A percentile compares a stretch with the other conserved stretches of the same genome.
Evolutionary conservation across 2,329 filamentous ascomycete species (phyloP).

Genomic region (Colletotrichum cordylinicola): DNA sequence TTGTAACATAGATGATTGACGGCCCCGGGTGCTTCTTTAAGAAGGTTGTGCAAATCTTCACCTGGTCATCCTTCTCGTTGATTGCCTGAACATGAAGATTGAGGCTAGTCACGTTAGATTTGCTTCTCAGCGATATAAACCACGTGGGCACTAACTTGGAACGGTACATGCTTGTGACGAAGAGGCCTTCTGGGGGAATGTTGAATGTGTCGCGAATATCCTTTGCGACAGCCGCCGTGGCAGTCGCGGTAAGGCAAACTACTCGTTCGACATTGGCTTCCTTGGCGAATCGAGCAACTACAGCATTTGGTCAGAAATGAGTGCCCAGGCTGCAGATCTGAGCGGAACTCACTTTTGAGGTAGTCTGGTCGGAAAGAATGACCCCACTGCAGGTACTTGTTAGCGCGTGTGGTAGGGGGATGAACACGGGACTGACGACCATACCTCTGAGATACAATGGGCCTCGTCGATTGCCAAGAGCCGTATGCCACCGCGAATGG

Average conservation of each 20-base stretch:
- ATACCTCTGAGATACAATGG: slow-evolving; percentile 60
- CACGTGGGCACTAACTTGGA: slow-evolving; percentile 44
- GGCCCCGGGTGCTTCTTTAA: slow-evolving; percentile 56
- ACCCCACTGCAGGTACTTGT: slow-evolving; percentile 43
- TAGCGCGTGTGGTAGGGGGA: not conserved
- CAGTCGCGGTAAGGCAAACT: slow-evolving; percentile 65
- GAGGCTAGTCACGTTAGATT: slow-evolving; percentile 37
- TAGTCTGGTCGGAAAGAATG: slow-evolving; percentile 57
- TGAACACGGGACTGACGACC: fast-evolving
- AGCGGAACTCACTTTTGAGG: slow-evolving; percentile 43
- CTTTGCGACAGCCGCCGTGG: slow-evolving; percentile 59
- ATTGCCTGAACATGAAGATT: slow-evolving; percentile 56
- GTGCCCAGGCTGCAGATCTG: fast-evolving
- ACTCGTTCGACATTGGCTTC: slow-evolving; percentile 64
- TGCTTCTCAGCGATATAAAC: fast-evolving
- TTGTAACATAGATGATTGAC: slow-evolving; percentile 66
- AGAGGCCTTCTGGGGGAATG: slow-evolving; percentile 55
- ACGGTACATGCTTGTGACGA: slow-evolving; percentile 64
- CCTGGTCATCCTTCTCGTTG: slow-evolving; percentile 40
- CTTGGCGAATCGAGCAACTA: slow-evolving; percentile 58
- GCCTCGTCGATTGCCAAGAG: slow-evolving; percentile 64
- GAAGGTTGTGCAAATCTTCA: slow-evolving; percentile 50
- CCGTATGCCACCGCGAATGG: slow-evolving; percentile 59
- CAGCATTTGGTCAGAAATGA: slow-evolving; percentile 25
- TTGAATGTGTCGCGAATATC: slow-evolving; percentile 60